Base-by-base conservation (phyloP, 2,329 filamentous ascomycete species). In the Calonectria pseudoreteaudii region DNA sequence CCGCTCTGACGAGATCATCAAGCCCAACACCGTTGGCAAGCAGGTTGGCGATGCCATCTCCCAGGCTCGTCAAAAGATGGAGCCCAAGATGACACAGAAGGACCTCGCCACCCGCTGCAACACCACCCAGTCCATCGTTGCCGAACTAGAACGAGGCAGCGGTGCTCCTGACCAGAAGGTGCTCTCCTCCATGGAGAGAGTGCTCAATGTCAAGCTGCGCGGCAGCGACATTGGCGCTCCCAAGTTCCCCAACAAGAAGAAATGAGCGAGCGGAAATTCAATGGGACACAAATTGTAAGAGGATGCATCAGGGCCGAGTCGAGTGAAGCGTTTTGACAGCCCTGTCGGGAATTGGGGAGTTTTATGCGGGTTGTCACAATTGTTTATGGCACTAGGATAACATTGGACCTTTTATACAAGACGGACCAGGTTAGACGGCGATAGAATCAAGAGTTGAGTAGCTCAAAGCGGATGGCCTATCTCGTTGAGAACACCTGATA, bases 61-160 rank as follows among this genome's bases (percentile, higher is more conserved):
- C 82, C 91, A 93, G 82, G 91, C 94, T 70, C 94, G 97, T 77
- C 92, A 92, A 83, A 92, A 93, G 84, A 93, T 95, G 84, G 94
- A 94, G 86, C 95, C 96, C 86, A 97, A 98, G 88, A 96, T 98
- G 95, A 97, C 96, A 71, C 97, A 98, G 87, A 97, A 97, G 86
- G 91, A 93, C 78, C 88, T 93, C 50, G 96, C 96, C 75, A 95
- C 93, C 78, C 95, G 95, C 87, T 96, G 94, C 90, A 98, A 98
- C 89, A 95, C 94, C 75, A 96, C 94, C 52, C 91, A 93, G 67
- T 90, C 91, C 77, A 88, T 97, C 79, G 90, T 98, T 76, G 94
- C 93, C 82, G 93, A 95, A 80, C 95, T 98, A 82, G 96, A 98
- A 92, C 91, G 93, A 78, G 95, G 94, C 80, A 91, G 88, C 80